Conservation (phyloP, 2,329 filamentous ascomycete species). For the Aspergillus caelatus region DNA sequence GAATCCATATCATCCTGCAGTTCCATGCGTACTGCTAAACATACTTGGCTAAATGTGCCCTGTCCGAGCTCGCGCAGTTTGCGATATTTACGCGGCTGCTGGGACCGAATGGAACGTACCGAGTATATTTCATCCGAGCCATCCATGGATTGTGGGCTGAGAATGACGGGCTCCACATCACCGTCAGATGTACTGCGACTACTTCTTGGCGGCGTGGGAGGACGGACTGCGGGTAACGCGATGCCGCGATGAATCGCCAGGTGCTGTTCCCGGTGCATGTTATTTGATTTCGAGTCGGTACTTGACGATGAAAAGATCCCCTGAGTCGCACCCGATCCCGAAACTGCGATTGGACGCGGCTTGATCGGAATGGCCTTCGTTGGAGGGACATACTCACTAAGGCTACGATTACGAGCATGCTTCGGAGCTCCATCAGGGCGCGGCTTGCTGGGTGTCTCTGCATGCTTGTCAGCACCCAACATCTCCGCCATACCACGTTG, state of each 20-base stretch:
- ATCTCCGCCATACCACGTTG: conserved; percentile 47
- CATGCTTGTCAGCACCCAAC: conserved; percentile 23
- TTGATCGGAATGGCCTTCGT: conserved; percentile 64
- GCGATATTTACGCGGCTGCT: conserved; percentile 76
- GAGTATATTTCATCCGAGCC: conserved; percentile 65
- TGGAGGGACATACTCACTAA: conserved; percentile 86
- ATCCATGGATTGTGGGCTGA: conserved; percentile 21
- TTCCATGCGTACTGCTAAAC: conserved; percentile 82
- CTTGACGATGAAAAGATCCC: conserved; percentile 53
- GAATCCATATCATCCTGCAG: conserved; percentile 43
- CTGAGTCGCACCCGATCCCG: conserved; percentile 56
- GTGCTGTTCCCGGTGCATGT: conserved; percentile 75
- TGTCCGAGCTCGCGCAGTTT: conserved; percentile 81
- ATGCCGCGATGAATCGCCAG: conserved; percentile 78
- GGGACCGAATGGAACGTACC: conserved; percentile 66
- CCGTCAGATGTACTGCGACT: conserved; percentile 62
- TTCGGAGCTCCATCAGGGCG: conserved; percentile 29
- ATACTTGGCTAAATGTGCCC: conserved; percentile 93
- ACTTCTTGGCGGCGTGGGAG: conserved; percentile 80
- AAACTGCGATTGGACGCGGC: conserved; percentile 71
- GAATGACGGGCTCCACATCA: conserved; percentile 43
- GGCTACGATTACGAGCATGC: conserved; percentile 75
- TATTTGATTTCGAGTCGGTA: conserved; percentile 39
- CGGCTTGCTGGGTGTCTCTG: conserved; percentile 25
- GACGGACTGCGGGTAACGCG: conserved; percentile 59